Base-by-base conservation (phyloP, 495 filamentous ascomycete species). In the Talaromyces nanjingensis region DNA sequence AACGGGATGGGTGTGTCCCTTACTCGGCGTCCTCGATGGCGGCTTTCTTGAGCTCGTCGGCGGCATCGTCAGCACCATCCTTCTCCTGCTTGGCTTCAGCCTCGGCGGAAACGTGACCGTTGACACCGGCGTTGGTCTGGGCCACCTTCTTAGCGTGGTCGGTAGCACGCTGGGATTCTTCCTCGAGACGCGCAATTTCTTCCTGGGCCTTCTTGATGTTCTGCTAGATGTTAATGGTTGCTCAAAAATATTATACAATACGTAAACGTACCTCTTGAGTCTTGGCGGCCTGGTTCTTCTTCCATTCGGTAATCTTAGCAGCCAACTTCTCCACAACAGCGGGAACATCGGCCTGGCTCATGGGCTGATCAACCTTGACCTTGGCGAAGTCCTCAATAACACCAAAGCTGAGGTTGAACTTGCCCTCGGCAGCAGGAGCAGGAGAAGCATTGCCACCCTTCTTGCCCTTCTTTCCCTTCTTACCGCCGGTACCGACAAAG, bases 401-500 rank as follows among this genome's bases (percentile, higher is more conserved):
- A 63, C 92, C 91, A 47, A 93, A 86, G 66, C 87, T 91, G 69
- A 93, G 85, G 77, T 88, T 93, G 84, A 92, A 96, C 71, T 91
- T 94, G 59, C 73, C 68, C 60, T 79, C 72, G 31, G 79, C 69
- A 62, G 70, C 70, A 49, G 76, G 68, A 25, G 81, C 77, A 60
- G 81, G 71, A 54, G 78, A 74, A 22, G 73, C 76, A 56, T 76
- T 72, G 61, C 75, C 77, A 39, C 73, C 75, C 77, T 90, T 92
- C 73, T 87, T 87, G 68, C 90, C 91, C 84, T 96, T 96, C 75
- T 93, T 93, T 70, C 93, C 93, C 79, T 88, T 91, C 86, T 96
- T 96, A n/a, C 86, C 86, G 31, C 84, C 85, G 53, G 80, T 84
- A 16, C 91, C 90, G 37, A 87, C 81, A 52, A 97, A 89, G 82